Conservation (phyloP, 2,329 filamentous ascomycete species). For the Diaporthe vaccinii region DNA sequence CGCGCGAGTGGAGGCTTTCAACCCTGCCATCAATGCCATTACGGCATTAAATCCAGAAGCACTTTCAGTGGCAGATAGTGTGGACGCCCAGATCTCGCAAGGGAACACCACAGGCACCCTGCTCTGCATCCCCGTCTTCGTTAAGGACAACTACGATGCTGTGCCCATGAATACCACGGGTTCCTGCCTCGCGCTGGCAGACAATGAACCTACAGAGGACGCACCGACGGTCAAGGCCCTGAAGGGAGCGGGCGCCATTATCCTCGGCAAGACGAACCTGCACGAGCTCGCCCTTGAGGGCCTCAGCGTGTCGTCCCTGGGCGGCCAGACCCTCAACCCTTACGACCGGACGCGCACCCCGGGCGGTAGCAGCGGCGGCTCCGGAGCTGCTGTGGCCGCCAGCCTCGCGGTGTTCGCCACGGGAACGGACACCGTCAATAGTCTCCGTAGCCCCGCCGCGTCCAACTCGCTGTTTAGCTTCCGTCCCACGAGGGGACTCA, state of each 20-base stretch:
- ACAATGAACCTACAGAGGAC: constrained; percentile 59
- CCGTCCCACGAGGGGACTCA: constrained; percentile 67
- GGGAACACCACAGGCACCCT: constrained; percentile 65
- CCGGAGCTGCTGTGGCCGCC: constrained; percentile 68
- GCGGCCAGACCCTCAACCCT: constrained; percentile 75
- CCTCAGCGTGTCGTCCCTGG: constrained; percentile 71
- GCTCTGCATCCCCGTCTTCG: constrained; percentile 72
- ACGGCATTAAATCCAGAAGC: constrained; percentile 63
- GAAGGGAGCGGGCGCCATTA: constrained; percentile 65
- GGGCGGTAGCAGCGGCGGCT: constrained; percentile 74
- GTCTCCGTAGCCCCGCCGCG: constrained; percentile 71
- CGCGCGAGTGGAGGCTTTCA: constrained; percentile 68
- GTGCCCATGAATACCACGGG: constrained; percentile 69
- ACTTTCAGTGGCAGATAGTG: constrained; percentile 58
- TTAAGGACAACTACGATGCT: constrained; percentile 76
- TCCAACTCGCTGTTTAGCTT: constrained; percentile 73
- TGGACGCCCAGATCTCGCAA: constrained; percentile 60
- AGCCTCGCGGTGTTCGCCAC: constrained; percentile 71
- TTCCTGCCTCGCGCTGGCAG: constrained; percentile 62
- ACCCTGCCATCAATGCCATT: constrained; percentile 70
- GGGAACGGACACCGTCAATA: constrained; percentile 74
- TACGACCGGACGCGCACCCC: constrained; percentile 76
- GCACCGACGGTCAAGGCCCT: constrained; percentile 65
- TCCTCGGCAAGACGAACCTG: constrained; percentile 72
- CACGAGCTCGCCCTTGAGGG: constrained; percentile 76